Percentiles rank a stretch among this genome's conserved stretches.
Conservation (phyloP, 2,329 filamentous ascomycete species). For the Hymenoscyphus infarciens region DNA sequence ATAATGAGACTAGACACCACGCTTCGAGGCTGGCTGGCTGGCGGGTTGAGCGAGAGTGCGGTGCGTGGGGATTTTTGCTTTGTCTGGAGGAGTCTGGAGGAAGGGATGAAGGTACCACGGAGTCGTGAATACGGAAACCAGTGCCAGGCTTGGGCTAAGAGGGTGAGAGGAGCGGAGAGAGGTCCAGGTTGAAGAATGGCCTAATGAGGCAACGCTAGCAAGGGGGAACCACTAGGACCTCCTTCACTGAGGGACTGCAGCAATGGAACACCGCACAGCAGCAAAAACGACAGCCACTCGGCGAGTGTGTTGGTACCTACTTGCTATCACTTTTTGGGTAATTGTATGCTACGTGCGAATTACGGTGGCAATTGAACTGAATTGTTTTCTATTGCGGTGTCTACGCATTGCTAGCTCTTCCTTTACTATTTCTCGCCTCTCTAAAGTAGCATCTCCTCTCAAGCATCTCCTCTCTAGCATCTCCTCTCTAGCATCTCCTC, state of each 20-base stretch:
- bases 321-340: too few species aligned
- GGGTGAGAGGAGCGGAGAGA: neutral
- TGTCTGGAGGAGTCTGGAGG: slow-evolving; percentile 15
- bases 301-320: too few species aligned
- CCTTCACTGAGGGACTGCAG: neutral
- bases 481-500: neutral
- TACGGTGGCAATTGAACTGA: too few species aligned
- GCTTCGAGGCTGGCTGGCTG: neutral
- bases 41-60: neutral
- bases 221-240: neutral
- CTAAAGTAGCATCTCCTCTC: neutral
- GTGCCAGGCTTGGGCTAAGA: neutral
- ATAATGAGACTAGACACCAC: neutral
- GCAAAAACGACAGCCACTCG: neutral
- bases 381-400: neutral
- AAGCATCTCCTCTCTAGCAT: neutral
- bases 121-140: slow-evolving; percentile 9
- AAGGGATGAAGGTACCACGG: neutral
- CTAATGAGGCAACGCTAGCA: slow-evolving; percentile 16
- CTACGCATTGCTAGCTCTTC: neutral
- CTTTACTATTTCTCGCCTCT: neutral
- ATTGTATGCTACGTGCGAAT: too few species aligned
- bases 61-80: neutral
- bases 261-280: neutral
- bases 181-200: slow-evolving; percentile 12